These are phyloP conservation scores for Daldinia childiae DNA, from an alignment of 495 filamentous ascomycete species.

Conservation along the genomic window DNA sequence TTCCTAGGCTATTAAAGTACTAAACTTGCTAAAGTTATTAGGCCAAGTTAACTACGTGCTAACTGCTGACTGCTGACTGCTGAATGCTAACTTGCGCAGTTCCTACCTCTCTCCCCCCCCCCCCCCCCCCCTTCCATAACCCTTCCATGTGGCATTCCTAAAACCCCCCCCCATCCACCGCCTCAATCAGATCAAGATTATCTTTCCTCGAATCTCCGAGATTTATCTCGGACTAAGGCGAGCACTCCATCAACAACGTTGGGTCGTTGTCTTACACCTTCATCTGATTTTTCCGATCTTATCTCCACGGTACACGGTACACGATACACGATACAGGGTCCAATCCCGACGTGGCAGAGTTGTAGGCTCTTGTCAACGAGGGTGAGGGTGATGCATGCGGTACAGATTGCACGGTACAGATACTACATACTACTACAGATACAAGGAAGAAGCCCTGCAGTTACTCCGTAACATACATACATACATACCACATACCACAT, in stretches of 20 bases:
- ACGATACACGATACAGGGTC: slow-evolving; percentile 4
- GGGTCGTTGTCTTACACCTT: neutral
- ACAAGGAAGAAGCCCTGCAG: slow-evolving; percentile 11
- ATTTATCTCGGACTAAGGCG: slow-evolving; percentile 37
- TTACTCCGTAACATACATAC: slow-evolving; percentile 21
- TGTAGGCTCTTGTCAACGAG: slow-evolving; percentile 16
- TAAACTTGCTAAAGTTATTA: neutral
- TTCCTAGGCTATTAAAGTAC: neutral
- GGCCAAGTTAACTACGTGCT: neutral
- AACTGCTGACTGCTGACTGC: neutral
- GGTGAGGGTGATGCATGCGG: slow-evolving; percentile 38
- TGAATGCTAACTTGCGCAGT: neutral
- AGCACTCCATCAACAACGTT: slow-evolving; percentile 1
- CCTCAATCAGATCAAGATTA: slow-evolving; percentile 33
- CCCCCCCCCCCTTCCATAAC: neutral
- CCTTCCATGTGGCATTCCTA: slow-evolving; percentile 33
- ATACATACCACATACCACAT: neutral
- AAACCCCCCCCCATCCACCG: slow-evolving; percentile 26
- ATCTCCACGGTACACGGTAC: slow-evolving; percentile 33
- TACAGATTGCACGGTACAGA: slow-evolving; percentile 8
- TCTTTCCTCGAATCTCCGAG: slow-evolving; percentile 43
- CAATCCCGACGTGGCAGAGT: slow-evolving; percentile 40
- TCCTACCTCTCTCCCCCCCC: neutral
- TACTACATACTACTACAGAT: slow-evolving; percentile 20
- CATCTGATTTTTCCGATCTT: slow-evolving; percentile 38